Conservation (phyloP, 2,329 filamentous ascomycete species). For the Verticillium dahliae region DNA sequence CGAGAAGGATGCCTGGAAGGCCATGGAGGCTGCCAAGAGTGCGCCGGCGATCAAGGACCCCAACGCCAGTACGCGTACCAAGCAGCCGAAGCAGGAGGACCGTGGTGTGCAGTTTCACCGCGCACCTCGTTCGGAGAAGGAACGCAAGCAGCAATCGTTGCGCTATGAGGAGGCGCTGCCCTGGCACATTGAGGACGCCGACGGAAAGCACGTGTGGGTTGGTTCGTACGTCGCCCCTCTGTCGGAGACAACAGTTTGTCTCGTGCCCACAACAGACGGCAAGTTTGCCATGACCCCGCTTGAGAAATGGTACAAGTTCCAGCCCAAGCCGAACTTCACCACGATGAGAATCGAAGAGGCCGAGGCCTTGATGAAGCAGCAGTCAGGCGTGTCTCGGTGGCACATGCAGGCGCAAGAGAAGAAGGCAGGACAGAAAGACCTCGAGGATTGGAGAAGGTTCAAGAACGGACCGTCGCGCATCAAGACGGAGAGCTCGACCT, state of each 20-base stretch:
- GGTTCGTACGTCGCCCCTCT: conserved; percentile 85
- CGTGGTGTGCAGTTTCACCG: conserved; percentile 73
- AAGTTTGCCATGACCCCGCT: conserved; percentile 82
- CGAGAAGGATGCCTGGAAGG: conserved; percentile 78
- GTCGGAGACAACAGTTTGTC: conserved; percentile 77
- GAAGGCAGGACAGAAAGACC: conserved; percentile 47
- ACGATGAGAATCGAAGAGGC: conserved; percentile 76
- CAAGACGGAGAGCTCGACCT: conserved; percentile 64
- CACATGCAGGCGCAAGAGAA: conserved; percentile 64
- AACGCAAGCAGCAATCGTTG: conserved; percentile 63
- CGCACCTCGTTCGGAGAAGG: conserved; percentile 73
- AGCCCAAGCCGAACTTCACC: conserved; percentile 71
- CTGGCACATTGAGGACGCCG: conserved; percentile 95
- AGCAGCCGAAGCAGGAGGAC: conserved; percentile 71
- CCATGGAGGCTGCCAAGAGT: conserved; percentile 85
- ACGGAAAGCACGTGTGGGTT: conserved; percentile 91
- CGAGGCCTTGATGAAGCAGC: conserved; percentile 75
- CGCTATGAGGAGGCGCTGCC: conserved; percentile 93
- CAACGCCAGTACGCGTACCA: conserved; percentile 49
- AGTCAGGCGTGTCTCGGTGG: conserved; percentile 72
- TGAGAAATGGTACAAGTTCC: conserved; percentile 93
- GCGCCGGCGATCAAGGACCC: conserved; percentile 67
- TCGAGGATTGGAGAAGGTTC: conserved; percentile 50
- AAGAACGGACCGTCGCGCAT: conserved; percentile 51
- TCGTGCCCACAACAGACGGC: conserved; percentile 57